phyloP scores from a whole-genome alignment of 768 basidiomycete species.

The Collybia sordida region DNA sequence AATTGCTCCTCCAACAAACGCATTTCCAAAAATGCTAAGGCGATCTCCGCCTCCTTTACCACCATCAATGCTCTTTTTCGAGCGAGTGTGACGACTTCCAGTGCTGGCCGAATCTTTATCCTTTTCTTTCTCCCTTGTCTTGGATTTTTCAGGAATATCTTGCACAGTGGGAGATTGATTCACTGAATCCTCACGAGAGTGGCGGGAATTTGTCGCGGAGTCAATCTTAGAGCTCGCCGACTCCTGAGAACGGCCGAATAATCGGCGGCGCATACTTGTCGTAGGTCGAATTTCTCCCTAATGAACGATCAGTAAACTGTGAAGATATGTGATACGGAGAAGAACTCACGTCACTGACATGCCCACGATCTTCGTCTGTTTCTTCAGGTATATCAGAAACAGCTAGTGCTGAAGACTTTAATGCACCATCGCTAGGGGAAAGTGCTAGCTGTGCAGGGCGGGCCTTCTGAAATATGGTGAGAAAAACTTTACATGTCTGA shows the following conservation, averaged over 20 bases:
- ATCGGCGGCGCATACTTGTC: conserved; percentile 44
- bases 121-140: conserved; percentile 32
- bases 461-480: conserved; percentile 25
- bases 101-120: conserved; percentile 28
- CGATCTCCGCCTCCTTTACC: conserved; percentile 50
- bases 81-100: conserved; percentile 37
- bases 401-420: conserved; percentile 44
- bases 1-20: conserved; percentile 53
- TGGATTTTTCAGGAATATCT: conserved; percentile 17
- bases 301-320: not conserved
- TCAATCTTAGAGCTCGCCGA: conserved; percentile 28
- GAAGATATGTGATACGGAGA: conserved; percentile 3
- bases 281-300: conserved; percentile 14
- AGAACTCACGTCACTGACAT: conserved; percentile 65
- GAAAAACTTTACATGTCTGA: conserved; percentile 10
- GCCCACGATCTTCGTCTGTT: conserved; percentile 52
- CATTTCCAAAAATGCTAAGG: conserved; percentile 80
- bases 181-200: conserved; percentile 20
- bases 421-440: conserved; percentile 63
- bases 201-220: conserved; percentile 16
- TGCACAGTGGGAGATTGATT: conserved; percentile 23
- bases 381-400: conserved; percentile 30
- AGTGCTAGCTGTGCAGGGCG: conserved; percentile 52
- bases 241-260: conserved; percentile 66
- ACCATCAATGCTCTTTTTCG: conserved; percentile 52